Base-by-base conservation (phyloP, 2,329 filamentous ascomycete genomes). In the Neospermospora avenae region DNA sequence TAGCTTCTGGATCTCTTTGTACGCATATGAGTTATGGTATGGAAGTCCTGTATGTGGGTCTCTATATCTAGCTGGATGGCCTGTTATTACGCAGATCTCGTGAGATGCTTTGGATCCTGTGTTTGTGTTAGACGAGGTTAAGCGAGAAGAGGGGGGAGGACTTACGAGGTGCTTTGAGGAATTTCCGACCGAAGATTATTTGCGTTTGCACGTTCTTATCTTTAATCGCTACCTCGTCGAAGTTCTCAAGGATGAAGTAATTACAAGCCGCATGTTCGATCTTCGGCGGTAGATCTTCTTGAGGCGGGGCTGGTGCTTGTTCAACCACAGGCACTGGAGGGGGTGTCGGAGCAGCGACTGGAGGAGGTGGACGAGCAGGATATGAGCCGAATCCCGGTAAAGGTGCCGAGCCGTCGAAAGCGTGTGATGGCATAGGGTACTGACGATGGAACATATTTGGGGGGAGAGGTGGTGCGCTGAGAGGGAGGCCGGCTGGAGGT, bases 41-140 rank as follows among this genome's bases (percentile, higher is more conserved):
- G 87, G 85, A 16, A 98, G 80, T 0, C 90, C 90, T 0, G 93
- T 98, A 67, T 84, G 83, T 0, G 92, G 91, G 73, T 99, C 95
- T 24, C 87, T 84, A 74, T 96, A 98, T 57, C 85, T 85, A 13
- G 93, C 95, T 4, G 87, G 84, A 56, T 87, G 84, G 69, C 88
- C 89, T 1, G 91, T 97, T 71, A 98, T 93, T 52, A 87, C 88
- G 74, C 95, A 99, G 34, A 87, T 78, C 46, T 81, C 77, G 63
- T 61, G 63, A 14, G 45, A 44, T 14, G 57, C 49, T 58, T 61
- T 67, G 22, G 51, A 52, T 62, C 62, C 62, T 68, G 53, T 20
- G 10, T 1, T 31, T 31, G 7, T 41, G 20, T 73, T 74, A 58
- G 56, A 14, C 20, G n/a, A 25, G 25, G 20, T 31, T 35, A 37